These are phyloP conservation scores for Trichoderma sp. DNA, from an alignment of 2,329 filamentous ascomycete species.

Conservation along the genomic window DNA sequence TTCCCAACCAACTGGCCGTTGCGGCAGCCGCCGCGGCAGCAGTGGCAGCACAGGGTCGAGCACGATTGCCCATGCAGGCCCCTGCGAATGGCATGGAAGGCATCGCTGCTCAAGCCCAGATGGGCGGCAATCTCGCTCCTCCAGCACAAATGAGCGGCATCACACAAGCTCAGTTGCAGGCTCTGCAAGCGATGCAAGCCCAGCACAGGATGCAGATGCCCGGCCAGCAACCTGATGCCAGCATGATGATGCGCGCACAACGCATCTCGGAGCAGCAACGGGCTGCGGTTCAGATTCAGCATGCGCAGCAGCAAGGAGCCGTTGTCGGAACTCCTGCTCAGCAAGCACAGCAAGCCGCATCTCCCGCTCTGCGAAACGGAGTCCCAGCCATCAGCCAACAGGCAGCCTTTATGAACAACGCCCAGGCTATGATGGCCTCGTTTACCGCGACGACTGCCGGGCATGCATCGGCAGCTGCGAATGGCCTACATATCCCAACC, in stretches of 20 bases:
- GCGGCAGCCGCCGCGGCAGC: constrained; percentile 39
- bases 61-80: constrained; percentile 54
- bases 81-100: constrained; percentile 49
- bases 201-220: constrained; percentile 58
- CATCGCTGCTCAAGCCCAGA: constrained; percentile 46
- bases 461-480: constrained; percentile 44
- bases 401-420: constrained; percentile 49
- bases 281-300: constrained; percentile 46
- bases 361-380: constrained; percentile 42
- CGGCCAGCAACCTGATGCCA: constrained; percentile 46
- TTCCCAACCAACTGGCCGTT: constrained; percentile 44
- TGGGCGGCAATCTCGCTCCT: constrained; percentile 48
- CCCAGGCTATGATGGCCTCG: constrained; percentile 51
- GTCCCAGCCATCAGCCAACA: constrained; percentile 49
- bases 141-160: constrained; percentile 62
- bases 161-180: constrained; percentile 68
- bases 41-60: constrained; percentile 43
- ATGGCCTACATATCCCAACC: constrained; percentile 46
- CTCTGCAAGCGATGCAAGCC: constrained; percentile 38
- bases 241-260: constrained; percentile 60
- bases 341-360: constrained; percentile 42
- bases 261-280: constrained; percentile 65
- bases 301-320: constrained; percentile 35
- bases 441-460: constrained; percentile 43
- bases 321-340: constrained; percentile 33